phyloP scores from a whole-genome alignment of 2,329 filamentous ascomycete genomes.

The Apiospora marii region DNA sequence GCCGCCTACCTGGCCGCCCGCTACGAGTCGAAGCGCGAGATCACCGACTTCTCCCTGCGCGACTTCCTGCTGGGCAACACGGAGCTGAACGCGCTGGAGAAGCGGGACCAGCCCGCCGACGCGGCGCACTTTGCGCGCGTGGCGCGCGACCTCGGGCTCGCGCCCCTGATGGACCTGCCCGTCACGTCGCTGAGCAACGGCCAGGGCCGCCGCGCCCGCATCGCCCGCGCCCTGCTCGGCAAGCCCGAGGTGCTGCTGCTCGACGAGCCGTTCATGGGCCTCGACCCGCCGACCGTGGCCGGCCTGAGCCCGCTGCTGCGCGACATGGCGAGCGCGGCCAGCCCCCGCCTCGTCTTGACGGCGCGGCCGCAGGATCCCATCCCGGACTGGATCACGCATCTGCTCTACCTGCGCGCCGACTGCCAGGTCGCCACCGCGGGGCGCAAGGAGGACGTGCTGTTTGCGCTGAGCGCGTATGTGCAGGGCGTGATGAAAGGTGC shows the following conservation, averaged over 20 bases:
- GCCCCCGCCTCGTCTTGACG: constrained; percentile 78
- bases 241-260: constrained; percentile 83
- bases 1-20: constrained; percentile 87
- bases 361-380: constrained; percentile 86
- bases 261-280: constrained; percentile 95
- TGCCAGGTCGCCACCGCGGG: constrained; percentile 73
- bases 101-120: constrained; percentile 59
- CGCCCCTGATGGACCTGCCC: constrained; percentile 76
- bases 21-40: constrained; percentile 88
- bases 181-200: constrained; percentile 93
- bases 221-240: constrained; percentile 83
- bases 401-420: constrained; percentile 75
- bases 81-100: constrained; percentile 74
- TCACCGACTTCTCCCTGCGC: constrained; percentile 83
- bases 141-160: constrained; percentile 73
- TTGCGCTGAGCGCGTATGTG: constrained; percentile 58
- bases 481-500: constrained; percentile 54
- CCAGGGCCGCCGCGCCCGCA: constrained; percentile 85
- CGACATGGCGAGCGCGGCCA: constrained; percentile 69
- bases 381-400: constrained; percentile 89
- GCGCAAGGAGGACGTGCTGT: constrained; percentile 67
- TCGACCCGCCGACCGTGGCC: constrained; percentile 83
- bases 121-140: constrained; percentile 65
- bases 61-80: constrained; percentile 86
- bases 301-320: constrained; percentile 76